Evolutionary conservation across 257 asterid genomes (phyloP), one percentile per base, ranked within the genome.

Genomic region (Asclepias syriaca): DNA sequence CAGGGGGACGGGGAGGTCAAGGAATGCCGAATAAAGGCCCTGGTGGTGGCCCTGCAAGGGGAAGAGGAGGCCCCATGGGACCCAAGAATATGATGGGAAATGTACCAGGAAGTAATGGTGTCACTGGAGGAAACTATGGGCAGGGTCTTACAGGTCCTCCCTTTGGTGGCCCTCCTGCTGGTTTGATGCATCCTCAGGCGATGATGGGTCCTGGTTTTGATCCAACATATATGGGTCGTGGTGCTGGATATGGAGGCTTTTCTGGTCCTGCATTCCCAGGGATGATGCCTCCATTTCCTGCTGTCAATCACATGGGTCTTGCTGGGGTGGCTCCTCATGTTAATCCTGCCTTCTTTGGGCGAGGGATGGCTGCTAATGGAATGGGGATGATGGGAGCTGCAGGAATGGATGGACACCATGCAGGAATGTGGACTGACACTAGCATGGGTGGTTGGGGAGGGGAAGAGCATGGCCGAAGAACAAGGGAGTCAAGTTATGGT

Each of bases 11-110:
- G 65, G 86, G 96, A 39, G 93, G 90, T 64, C 87, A 85, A 74
- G 95, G 87, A 68, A 75, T 72, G 66, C 82, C 81, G 56, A 87
- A 85, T 85, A 84, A 79, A 81, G 96, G 93, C 24, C 89, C 90
- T 4, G 96, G 84, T 27, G 80, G 81, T 76, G 96, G 95, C 66
- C 88, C 91, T 70, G 76, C 66, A 66, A 81, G 90, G 68, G 90
- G 87, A 24, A 81, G 90, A 83, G 89, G 87, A 68, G 81, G 72
- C 45, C 72, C 71, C 66, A 58, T 80, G 80, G 85, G 81, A 66
- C 66, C 82, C 24, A 80, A 75, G 81, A 85, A 78, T 51, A 82
- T 82, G 83, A 57, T 77, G 68, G 83, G 84, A 48, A 84, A 79
- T 77, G 69, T 43, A 24, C 84, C 83, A 71, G 86, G 84, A 37